Base-by-base conservation (phyloP, 2,329 filamentous ascomycete genomes). In the Diaporthe humulicola region DNA sequence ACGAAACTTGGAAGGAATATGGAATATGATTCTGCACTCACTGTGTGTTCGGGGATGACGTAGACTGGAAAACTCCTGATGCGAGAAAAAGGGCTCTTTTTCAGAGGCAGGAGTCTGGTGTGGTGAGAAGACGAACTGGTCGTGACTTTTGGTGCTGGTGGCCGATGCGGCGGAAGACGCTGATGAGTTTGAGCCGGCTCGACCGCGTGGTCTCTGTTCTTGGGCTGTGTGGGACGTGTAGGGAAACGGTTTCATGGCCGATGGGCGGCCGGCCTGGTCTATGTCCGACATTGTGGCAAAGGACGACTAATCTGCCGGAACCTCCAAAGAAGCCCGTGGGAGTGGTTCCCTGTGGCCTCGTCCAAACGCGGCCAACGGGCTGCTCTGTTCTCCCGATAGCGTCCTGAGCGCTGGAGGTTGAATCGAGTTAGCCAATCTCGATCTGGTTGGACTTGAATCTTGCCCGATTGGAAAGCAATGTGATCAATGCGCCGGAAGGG, bases 131-230 rank as follows among this genome's bases (percentile, higher is more conserved):
- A 82, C 75, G 56, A 84, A 81, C 54, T 77, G 79, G 42, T 85
- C 83, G 56, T 84, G 82, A 71, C 81, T 78, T 22, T 76, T 74
- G 45, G 79, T 77, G 48, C 78, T 78, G 30, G 77, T 75, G 17
- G 70, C 48, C 22, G 79, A 78, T n/a, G 76, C 73, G 17, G 79
- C 80, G 42, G 82, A 83, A 77, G 80, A 82, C 58, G 88, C 86
- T 54, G 87, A 87, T 17, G 87, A 87, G 79, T 82, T 86, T 72
- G 88, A 89, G 75, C 87, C 60, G 19, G 73, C 72, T 28, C 78
- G 72, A 45, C 61, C 71, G 30, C 73, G 77, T 33, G 58, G 57
- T 42, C 36, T 64, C 36, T 74, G 69, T 42, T 36, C 42, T 30
- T 61, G 42, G 10, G 22, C 67, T 60, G 36, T 19, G 25, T 67